These are phyloP conservation scores for Fusarium nygamai DNA, from an alignment of 2,329 filamentous ascomycete species.

Conservation along the genomic window DNA sequence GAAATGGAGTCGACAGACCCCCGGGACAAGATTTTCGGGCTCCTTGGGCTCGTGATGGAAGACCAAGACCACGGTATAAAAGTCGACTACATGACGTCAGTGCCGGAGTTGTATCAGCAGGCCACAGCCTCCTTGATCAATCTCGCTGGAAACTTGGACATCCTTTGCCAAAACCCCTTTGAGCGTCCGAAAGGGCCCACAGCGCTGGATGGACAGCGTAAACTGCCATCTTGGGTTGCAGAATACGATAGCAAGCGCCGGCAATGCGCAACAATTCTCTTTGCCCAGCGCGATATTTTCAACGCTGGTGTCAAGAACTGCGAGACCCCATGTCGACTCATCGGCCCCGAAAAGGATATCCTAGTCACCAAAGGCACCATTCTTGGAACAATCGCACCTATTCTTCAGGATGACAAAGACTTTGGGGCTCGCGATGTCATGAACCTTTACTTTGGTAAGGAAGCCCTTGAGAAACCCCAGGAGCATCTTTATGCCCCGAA, in stretches of 20 bases:
- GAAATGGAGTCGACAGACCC: slow-evolving; percentile 1
- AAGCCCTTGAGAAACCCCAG: background rate
- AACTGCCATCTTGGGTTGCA: slow-evolving; percentile 7
- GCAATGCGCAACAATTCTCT: background rate
- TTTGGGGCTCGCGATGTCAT: background rate
- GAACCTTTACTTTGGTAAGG: background rate
- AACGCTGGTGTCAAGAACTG: background rate
- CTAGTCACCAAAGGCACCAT: background rate
- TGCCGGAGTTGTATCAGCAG: background rate
- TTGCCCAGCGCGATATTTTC: slow-evolving; percentile 19
- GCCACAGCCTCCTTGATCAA: slow-evolving; percentile 4
- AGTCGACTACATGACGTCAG: slow-evolving; percentile 1
- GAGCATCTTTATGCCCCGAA: background rate
- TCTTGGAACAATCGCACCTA: background rate
- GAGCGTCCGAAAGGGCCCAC: background rate
- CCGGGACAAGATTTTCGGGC: slow-evolving; percentile 8
- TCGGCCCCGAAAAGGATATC: background rate
- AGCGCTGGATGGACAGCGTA: accelerated
- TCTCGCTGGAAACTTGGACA: background rate
- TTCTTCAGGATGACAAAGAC: background rate
- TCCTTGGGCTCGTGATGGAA: slow-evolving; percentile 10
- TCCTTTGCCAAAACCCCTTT: slow-evolving; percentile 24
- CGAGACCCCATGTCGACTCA: background rate
- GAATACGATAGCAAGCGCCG: background rate
- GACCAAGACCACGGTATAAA: slow-evolving; percentile 19